Percentiles rank a stretch among this genome's conserved stretches.
Conservation (phyloP, 768 basidiomycete species). For the Mycena alexandri region DNA sequence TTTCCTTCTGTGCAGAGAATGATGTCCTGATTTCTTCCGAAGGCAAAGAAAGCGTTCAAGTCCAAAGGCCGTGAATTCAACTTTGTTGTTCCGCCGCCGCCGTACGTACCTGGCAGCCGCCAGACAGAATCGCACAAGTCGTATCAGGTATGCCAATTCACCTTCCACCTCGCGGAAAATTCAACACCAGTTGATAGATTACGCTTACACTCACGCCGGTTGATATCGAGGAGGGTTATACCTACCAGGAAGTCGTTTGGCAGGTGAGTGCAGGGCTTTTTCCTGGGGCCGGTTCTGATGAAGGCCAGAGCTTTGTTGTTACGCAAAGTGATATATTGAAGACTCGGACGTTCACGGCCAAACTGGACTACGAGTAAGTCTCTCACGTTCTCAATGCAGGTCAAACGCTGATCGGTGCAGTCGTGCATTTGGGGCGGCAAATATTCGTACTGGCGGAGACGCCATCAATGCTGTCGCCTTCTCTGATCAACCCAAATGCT, state of each 20-base stretch:
- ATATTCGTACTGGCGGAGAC: background rate
- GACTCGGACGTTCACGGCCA: background rate
- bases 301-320: constrained; percentile 4
- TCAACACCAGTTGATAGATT: background rate
- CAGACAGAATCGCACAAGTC: background rate
- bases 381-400: too few species aligned
- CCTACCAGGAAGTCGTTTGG: constrained; percentile 16
- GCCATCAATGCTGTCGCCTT: background rate
- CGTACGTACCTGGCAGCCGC: background rate
- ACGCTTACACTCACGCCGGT: constrained; percentile 13
- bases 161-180: background rate
- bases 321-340: background rate
- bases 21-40: too few species aligned
- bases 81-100: constrained; percentile 11
- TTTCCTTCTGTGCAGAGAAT: background rate
- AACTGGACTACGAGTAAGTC: too few species aligned
- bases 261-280: background rate
- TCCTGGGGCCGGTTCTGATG: too few species aligned
- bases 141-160: constrained; percentile 7
- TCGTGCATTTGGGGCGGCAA: constrained; percentile 6
- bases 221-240: background rate
- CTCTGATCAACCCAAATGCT: background rate
- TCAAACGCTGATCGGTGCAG: too few species aligned
- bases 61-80: constrained; percentile 4
- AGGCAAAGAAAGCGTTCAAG: background rate